A percentile compares a stretch with the other conserved stretches of the same genome.
Evolutionary conservation across 257 asterid genomes (phyloP).

Genomic region (Ocimum tenuiflorum): DNA sequence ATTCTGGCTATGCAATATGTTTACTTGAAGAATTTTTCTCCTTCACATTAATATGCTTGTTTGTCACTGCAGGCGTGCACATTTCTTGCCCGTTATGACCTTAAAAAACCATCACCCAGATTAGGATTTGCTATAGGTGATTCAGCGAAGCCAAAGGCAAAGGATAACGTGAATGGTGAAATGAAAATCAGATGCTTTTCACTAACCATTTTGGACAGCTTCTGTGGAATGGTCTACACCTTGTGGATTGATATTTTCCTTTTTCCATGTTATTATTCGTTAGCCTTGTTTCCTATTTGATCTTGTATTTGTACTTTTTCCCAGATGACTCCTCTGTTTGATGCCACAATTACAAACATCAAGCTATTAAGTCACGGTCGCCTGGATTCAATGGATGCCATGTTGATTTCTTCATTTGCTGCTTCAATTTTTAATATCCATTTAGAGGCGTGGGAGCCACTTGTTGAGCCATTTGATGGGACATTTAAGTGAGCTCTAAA

Average conservation of each 20-base stretch:
- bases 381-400: constrained; percentile 82
- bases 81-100: constrained; percentile 89
- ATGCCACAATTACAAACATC: constrained; percentile 85
- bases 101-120: constrained; percentile 77
- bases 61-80: constrained; percentile 73
- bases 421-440: constrained; percentile 87
- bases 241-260: constrained; percentile 7
- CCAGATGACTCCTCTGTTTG: constrained; percentile 97
- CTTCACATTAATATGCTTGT: constrained; percentile 12
- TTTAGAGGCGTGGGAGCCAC: constrained; percentile 98
- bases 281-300: background rate
- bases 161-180: constrained; percentile 88
- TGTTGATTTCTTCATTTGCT: constrained; percentile 77
- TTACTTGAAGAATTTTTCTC: background rate
- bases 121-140: constrained; percentile 86
- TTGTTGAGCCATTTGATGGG: constrained; percentile 96
- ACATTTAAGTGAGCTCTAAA: constrained; percentile 66
- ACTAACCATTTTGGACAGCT: constrained; percentile 83
- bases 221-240: constrained; percentile 80
- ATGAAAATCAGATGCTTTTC: constrained; percentile 89
- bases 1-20: constrained; percentile 2
- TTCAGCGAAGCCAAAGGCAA: constrained; percentile 77
- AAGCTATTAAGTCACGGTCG: constrained; percentile 95
- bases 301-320: constrained; percentile 20
- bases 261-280: constrained; percentile 7